phyloP scores from a whole-genome alignment of 257 asterid genomes.

The Capsicum baccatum region DNA sequence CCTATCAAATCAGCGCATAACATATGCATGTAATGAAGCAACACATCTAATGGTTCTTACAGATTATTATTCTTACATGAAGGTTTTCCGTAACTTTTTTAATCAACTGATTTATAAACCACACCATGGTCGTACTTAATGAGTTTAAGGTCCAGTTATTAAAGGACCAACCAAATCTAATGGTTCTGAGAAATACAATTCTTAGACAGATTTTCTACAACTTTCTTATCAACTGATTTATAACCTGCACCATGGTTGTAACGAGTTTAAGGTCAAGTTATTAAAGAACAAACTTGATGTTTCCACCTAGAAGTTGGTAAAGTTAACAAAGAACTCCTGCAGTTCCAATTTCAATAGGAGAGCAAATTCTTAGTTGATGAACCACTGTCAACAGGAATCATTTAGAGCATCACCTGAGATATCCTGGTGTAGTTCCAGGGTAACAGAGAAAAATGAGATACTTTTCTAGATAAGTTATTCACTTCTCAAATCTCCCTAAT shows the following conservation, averaged over 20 bases:
- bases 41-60: background rate
- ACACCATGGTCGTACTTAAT: no score
- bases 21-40: background rate
- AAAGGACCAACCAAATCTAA: no score
- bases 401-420: background rate
- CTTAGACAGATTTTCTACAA: background rate
- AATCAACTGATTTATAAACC: no score
- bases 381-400: background rate
- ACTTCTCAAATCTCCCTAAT: constrained; percentile 10
- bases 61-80: no score
- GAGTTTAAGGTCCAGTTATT: no score
- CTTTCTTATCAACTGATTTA: constrained; percentile 17
- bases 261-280: constrained; percentile 23
- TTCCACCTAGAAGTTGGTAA: constrained; percentile 7
- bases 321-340: constrained; percentile 22
- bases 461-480: constrained; percentile 20
- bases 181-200: constrained; percentile 12
- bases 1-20: background rate
- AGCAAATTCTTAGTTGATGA: background rate
- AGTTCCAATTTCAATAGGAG: background rate
- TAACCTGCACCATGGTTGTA: background rate
- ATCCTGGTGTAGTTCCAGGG: background rate
- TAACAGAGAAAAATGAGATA: background rate
- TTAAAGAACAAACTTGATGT: constrained; percentile 8
- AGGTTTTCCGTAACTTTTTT: no score